Conservation (phyloP, 805 yeast genomes). For the Suhomyces canberraensis region DNA sequence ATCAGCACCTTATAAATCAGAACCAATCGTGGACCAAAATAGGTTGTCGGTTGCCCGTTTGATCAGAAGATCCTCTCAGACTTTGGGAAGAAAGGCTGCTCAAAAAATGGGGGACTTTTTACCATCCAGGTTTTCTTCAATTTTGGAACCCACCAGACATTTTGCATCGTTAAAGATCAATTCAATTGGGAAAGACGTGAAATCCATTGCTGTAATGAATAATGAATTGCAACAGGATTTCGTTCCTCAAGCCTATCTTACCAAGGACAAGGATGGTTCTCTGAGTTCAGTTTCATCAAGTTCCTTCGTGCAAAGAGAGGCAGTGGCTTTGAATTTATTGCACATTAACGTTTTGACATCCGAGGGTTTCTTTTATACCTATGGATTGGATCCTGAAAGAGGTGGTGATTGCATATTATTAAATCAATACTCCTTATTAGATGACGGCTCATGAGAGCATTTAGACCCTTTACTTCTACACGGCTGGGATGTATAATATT, state of each 20-base stretch:
- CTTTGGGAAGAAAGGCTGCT: slow-evolving; percentile 75
- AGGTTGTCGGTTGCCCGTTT: slow-evolving; percentile 72
- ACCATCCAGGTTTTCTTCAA: slow-evolving; percentile 75
- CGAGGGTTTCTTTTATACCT: slow-evolving; percentile 77
- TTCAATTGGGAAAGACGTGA: slow-evolving; percentile 37
- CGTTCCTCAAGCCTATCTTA: slow-evolving; percentile 28
- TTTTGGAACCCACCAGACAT: slow-evolving; percentile 85
- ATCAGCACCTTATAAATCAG: slow-evolving; percentile 26
- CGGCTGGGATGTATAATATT: too few relatives aligned
- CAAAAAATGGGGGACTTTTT: slow-evolving; percentile 85
- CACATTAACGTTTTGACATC: slow-evolving; percentile 73
- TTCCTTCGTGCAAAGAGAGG: slow-evolving; percentile 16
- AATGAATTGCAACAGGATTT: slow-evolving; percentile 29
- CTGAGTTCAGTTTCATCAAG: slow-evolving; percentile 6
- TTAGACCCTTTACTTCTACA: too few relatives aligned
- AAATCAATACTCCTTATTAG: slow-evolving; percentile 61
- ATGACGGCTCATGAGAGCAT: slow-evolving; percentile 14
- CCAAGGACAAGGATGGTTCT: slow-evolving; percentile 13
- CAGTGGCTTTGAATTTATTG: slow-evolving; percentile 27
- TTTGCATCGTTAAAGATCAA: slow-evolving; percentile 80
- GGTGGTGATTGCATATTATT: slow-evolving; percentile 91
- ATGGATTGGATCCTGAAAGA: slow-evolving; percentile 75
- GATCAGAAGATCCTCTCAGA: slow-evolving; percentile 74
- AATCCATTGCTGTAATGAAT: slow-evolving; percentile 45
- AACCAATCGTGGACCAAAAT: slow-evolving; percentile 69